phyloP scores from a whole-genome alignment of 2,329 filamentous ascomycete species.

The Mycocentrospora acerina region DNA sequence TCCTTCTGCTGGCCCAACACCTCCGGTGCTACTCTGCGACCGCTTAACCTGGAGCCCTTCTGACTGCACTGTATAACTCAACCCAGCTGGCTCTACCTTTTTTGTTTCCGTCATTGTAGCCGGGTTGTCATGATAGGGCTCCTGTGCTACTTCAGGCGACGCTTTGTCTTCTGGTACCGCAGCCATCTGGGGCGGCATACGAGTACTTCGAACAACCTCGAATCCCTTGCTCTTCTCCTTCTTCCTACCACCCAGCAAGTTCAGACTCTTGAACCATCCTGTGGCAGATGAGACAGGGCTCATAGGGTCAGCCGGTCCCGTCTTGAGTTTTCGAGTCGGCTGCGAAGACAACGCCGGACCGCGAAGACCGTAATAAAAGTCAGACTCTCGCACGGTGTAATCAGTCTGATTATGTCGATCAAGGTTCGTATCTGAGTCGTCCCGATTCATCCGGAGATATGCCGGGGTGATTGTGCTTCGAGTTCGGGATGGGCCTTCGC shows the following conservation, averaged over 20 bases:
- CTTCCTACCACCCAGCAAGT: slow-evolving; percentile 76
- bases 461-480: slow-evolving; percentile 40
- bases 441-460: slow-evolving; percentile 52
- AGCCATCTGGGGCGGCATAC: slow-evolving; percentile 75
- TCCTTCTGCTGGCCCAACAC: slow-evolving; percentile 16
- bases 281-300: slow-evolving; percentile 86
- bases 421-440: slow-evolving; percentile 57
- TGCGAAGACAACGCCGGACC: slow-evolving; percentile 82
- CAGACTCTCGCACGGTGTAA: slow-evolving; percentile 90
- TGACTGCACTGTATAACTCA: not conserved
- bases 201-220: slow-evolving; percentile 87
- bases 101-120: slow-evolving; percentile 27
- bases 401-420: slow-evolving; percentile 66
- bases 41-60: slow-evolving; percentile 3
- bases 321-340: slow-evolving; percentile 82
- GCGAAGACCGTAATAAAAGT: slow-evolving; percentile 93
- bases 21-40: slow-evolving; percentile 6
- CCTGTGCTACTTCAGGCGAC: slow-evolving; percentile 28
- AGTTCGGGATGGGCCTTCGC: slow-evolving; percentile 38
- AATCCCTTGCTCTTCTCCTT: slow-evolving; percentile 97
- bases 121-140: slow-evolving; percentile 59
- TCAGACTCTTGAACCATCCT: slow-evolving; percentile 73
- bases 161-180: slow-evolving; percentile 64
- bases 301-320: slow-evolving; percentile 91
- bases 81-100: slow-evolving; percentile 5